Evolutionary conservation across 2,329 filamentous ascomycete genomes (phyloP).

Genomic region (Colletotrichum scovillei): DNA sequence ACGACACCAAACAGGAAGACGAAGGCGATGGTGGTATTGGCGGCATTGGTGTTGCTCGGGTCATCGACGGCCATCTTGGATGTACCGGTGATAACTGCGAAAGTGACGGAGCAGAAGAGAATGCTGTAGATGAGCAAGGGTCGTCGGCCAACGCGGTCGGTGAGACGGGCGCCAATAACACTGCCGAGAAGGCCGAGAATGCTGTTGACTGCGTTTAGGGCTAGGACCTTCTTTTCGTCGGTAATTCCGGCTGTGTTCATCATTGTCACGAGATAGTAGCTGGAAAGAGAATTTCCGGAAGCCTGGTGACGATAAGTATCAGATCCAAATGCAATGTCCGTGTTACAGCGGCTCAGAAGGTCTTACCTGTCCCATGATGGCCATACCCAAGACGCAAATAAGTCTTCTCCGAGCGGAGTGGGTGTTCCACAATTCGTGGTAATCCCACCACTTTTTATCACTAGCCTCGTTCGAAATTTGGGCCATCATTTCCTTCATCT

Average conservation of each 20-base stretch:
- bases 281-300: conserved; percentile 57
- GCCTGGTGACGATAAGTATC: not conserved
- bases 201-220: conserved; percentile 64
- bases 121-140: conserved; percentile 62
- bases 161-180: conserved; percentile 65
- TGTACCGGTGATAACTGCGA: conserved; percentile 61
- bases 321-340: not conserved
- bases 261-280: conserved; percentile 66
- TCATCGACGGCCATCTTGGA: conserved; percentile 56
- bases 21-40: conserved; percentile 60
- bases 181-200: conserved; percentile 63
- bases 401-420: conserved; percentile 61
- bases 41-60: conserved; percentile 48
- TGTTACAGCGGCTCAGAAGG: not conserved
- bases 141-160: conserved; percentile 67
- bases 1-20: conserved; percentile 65
- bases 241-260: conserved; percentile 64
- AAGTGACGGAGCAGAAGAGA: conserved; percentile 57
- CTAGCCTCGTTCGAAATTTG: conserved; percentile 59
- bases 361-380: conserved; percentile 64
- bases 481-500: conserved; percentile 60
- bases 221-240: conserved; percentile 58
- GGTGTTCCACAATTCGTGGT: conserved; percentile 63
- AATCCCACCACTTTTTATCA: conserved; percentile 68
- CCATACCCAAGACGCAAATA: conserved; percentile 62